Evolutionary conservation across 768 basidiomycete genomes (phyloP).

Genomic region (Trametes meyenii): DNA sequence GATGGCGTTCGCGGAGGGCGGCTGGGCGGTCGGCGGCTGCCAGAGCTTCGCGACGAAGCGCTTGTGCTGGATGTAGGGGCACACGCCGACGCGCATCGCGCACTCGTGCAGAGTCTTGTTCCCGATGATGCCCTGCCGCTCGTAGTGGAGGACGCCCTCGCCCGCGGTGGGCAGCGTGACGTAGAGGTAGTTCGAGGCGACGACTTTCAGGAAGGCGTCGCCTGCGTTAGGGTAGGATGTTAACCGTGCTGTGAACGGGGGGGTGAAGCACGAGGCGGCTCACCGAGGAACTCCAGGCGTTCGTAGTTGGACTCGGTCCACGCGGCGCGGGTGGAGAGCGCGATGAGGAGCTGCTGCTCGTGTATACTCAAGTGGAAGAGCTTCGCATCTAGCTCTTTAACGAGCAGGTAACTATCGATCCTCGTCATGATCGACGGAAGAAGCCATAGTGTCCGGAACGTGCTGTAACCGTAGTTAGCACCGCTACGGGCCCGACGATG

Average conservation of each 20-base stretch:
- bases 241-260: background rate
- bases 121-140: constrained; percentile 72
- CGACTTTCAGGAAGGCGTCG: constrained; percentile 82
- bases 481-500: background rate
- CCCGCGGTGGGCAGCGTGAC: constrained; percentile 63
- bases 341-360: constrained; percentile 62
- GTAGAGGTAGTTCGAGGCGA: constrained; percentile 74
- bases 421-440: constrained; percentile 75
- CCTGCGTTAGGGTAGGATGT: constrained; percentile 43
- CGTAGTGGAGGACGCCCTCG: constrained; percentile 69
- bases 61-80: constrained; percentile 73
- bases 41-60: constrained; percentile 69
- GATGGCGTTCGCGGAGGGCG: constrained; percentile 23
- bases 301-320: constrained; percentile 79
- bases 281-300: constrained; percentile 81
- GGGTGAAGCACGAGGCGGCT: no score
- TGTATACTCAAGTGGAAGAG: constrained; percentile 65
- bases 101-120: constrained; percentile 66
- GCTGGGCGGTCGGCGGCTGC: constrained; percentile 45
- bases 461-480: constrained; percentile 41
- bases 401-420: constrained; percentile 74
- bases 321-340: constrained; percentile 72
- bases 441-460: constrained; percentile 65
- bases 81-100: constrained; percentile 61
- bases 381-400: constrained; percentile 75